phyloP scores from a whole-genome alignment of 441 rosid genomes.

The Monsonia emarginata region DNA sequence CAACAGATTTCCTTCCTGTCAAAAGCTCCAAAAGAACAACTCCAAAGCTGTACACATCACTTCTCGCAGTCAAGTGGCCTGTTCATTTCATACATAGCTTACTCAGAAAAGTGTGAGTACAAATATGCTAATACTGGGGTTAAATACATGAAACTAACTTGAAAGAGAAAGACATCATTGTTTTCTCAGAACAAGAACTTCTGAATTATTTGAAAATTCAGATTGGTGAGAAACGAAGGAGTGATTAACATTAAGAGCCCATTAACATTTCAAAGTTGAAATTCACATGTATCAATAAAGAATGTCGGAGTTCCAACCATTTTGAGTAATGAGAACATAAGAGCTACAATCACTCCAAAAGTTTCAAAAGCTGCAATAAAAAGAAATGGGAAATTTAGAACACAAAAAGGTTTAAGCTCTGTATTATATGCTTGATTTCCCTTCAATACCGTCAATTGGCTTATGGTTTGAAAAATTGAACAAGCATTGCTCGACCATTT shows the following conservation, averaged over 20 bases:
- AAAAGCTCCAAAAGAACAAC: slow-evolving; percentile 91
- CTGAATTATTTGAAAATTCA: not conserved
- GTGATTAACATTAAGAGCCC: not conserved
- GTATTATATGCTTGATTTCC: not conserved
- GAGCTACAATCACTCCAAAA: not conserved
- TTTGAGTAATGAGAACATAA: not conserved
- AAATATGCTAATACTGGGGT: not conserved
- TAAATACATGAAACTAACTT: not conserved
- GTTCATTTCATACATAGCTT: slow-evolving; percentile 26
- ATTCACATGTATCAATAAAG: not conserved
- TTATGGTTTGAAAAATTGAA: not conserved
- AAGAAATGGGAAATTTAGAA: not conserved
- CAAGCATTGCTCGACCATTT: not conserved
- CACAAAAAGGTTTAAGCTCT: not conserved
- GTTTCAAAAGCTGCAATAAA: not conserved
- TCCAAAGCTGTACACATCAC: slow-evolving; percentile 91
- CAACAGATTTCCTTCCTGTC: slow-evolving; percentile 92
- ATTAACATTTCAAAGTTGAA: not conserved
- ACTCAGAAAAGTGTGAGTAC: slow-evolving; percentile 10
- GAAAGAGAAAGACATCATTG: not conserved
- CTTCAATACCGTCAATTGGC: not conserved
- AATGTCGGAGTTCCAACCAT: not conserved
- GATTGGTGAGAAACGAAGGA: not conserved
- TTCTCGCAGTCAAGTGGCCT: slow-evolving; percentile 93
- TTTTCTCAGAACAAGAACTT: not conserved